Percentiles rank a stretch among this genome's conserved stretches.
Evolutionary conservation across 1,284 basidiomycete genomes (phyloP).

Genomic region (Sanguinoderma infundibulare): DNA sequence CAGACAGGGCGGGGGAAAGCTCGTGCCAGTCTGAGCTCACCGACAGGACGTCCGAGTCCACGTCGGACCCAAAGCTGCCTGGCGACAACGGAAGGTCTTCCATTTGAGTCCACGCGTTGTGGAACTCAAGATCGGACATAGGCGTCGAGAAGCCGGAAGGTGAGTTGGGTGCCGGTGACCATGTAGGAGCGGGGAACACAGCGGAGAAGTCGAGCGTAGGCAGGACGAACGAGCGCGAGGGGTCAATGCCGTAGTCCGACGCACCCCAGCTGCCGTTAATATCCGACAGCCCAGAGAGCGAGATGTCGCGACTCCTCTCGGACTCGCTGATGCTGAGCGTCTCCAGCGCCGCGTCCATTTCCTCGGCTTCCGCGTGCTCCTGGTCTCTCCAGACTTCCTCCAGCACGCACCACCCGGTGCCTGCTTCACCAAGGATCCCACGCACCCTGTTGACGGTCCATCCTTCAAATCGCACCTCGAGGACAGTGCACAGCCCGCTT

Average conservation of each 20-base stretch:
- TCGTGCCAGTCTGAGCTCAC: constrained; percentile 22
- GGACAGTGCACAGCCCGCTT: constrained; percentile 55
- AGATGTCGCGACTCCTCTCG: constrained; percentile 24
- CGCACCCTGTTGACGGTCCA: constrained; percentile 69
- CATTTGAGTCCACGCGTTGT: constrained; percentile 33
- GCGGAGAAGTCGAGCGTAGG: constrained; percentile 73
- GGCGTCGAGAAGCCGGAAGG: constrained; percentile 13
- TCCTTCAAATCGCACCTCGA: constrained; percentile 70
- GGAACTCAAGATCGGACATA: constrained; percentile 31
- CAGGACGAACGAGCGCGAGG: constrained; percentile 61
- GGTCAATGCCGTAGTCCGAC: constrained; percentile 41
- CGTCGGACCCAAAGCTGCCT: constrained; percentile 10
- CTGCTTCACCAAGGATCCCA: constrained; percentile 67
- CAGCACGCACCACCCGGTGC: constrained; percentile 72
- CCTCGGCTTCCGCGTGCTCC: constrained; percentile 34
- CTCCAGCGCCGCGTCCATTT: constrained; percentile 35
- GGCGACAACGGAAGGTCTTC: constrained; percentile 14
- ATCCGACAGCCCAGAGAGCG: constrained; percentile 13
- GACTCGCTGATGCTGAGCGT: constrained; percentile 32
- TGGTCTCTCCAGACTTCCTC: constrained; percentile 57
- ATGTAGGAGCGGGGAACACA: constrained; percentile 32
- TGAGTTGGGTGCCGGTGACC: constrained; percentile 22
- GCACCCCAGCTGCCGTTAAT: constrained; percentile 18
- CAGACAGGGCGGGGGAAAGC: constrained; percentile 8
- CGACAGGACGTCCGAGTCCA: constrained; percentile 16